Evolutionary conservation across 306 rosid genomes (phyloP), one percentile per base, ranked within the genome.

Genomic region (Vigna reflexopilosa): DNA sequence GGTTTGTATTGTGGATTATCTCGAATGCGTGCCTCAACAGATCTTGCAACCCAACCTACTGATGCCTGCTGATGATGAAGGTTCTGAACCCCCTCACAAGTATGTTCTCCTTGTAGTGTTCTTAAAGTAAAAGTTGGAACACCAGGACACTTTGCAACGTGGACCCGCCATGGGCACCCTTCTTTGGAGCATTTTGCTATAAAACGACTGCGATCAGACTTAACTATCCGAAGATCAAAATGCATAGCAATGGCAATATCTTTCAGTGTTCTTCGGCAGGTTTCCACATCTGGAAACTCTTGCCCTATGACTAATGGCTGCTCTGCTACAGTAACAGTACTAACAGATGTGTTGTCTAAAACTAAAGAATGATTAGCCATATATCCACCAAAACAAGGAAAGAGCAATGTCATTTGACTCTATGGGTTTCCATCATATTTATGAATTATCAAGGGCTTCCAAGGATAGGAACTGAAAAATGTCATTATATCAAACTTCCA

Each of bases 1-100:
- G 98, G 98, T 75, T 95, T 95, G 87, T 88, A 89, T 67, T 88
- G 98, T 9, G 98, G 98, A 83, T 95, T 95, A 84, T 95, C 98
- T 85, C 98, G 88, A 77, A 95, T 83, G 63, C 96, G 93, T 66
- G 97, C 86, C 75, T 91, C 97, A n/a, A 95, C 98, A 63, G 98
- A 95, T 84, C 98, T 87, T 82, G 98, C 98, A 86, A 95, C 98
- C 98, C 98, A 95, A 70, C 98, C 98, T 13, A 95, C 98, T n/a
- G 98, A 95, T 56, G 98, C 98, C 80, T 95, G 98, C 87, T 95
- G 98, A 70, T 95, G 98, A 83, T 95, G 98, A 85, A 92, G 98
- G 79, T 92, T 87, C 45, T 83, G 83, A 84, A 95, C 98, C 82
- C 98, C 98, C 86, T 92, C 98, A 80, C 98, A 95, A 68, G 98